These are phyloP conservation scores for Angomonas deanei DNA, from an alignment of 208 protist genomes.

Conservation along the genomic window DNA sequence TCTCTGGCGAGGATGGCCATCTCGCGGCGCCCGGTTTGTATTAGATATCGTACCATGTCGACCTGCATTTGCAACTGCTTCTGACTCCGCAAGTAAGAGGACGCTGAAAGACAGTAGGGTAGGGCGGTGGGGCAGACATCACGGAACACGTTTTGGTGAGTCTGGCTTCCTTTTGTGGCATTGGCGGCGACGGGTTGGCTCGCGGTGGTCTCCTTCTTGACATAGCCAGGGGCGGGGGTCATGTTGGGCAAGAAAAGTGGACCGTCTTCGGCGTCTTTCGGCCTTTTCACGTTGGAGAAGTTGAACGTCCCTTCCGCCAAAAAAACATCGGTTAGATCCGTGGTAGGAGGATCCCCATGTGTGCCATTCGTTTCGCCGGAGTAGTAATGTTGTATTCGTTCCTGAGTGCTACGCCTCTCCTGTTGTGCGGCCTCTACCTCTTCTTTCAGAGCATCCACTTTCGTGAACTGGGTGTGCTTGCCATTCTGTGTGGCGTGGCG, in stretches of 20 bases:
- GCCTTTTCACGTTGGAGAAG: background rate
- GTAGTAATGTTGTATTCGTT: too few relatives aligned
- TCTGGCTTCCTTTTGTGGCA: background rate
- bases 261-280: background rate
- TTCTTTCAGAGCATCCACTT: too few relatives aligned
- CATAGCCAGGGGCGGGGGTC: background rate
- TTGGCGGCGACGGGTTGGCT: background rate
- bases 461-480: too few relatives aligned
- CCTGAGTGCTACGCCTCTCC: too few relatives aligned
- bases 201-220: too few relatives aligned
- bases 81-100: constrained; percentile 35
- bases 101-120: constrained; percentile 44
- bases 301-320: background rate
- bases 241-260: background rate
- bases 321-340: too few relatives aligned
- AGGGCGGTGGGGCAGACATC: constrained; percentile 50
- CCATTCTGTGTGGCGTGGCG: too few relatives aligned
- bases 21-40: constrained; percentile 47
- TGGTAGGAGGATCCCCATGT: too few relatives aligned
- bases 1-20: constrained; percentile 54
- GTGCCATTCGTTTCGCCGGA: background rate
- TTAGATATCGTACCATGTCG: constrained; percentile 79
- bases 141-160: constrained; percentile 10
- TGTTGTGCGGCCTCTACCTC: too few relatives aligned
- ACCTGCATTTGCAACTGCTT: constrained; percentile 53